phyloP scores from a whole-genome alignment of 306 rosid genomes.

The Benincasa hispida region DNA sequence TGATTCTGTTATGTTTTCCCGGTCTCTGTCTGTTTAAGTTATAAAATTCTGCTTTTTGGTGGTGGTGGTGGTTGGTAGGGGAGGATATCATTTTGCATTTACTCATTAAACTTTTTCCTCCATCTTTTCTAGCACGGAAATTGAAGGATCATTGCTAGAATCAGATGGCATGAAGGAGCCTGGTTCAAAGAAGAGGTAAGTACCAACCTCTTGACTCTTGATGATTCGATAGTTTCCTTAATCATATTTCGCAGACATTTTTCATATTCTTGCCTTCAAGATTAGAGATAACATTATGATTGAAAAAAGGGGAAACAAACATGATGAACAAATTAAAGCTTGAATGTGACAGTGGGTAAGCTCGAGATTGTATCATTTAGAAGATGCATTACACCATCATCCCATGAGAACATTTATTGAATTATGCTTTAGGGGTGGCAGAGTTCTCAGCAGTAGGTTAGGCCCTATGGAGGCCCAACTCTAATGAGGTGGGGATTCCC shows the following conservation, averaged over 20 bases:
- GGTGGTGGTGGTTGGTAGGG: background rate
- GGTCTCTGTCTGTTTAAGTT: background rate
- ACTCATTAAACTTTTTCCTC: constrained; percentile 16
- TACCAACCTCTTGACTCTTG: background rate
- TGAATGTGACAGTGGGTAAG: background rate
- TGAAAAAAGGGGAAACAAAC: background rate
- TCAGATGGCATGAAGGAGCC: constrained; percentile 55
- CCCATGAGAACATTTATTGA: background rate
- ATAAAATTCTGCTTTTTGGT: background rate
- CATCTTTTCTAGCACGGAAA: constrained; percentile 42
- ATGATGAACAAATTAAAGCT: background rate
- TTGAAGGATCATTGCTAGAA: constrained; percentile 63
- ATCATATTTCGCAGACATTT: background rate
- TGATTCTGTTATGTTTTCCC: background rate
- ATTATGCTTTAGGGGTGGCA: background rate
- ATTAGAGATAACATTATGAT: background rate
- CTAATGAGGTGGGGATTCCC: background rate
- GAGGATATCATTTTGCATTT: background rate
- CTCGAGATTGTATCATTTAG: background rate
- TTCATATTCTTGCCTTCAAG: background rate
- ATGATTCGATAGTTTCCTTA: background rate
- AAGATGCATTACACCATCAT: background rate
- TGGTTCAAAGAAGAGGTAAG: constrained; percentile 79
- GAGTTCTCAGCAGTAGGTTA: background rate
- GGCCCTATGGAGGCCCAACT: background rate